These are phyloP conservation scores for Panaeolus papilionaceus DNA, from an alignment of 768 basidiomycete genomes.

Conservation along the genomic window DNA sequence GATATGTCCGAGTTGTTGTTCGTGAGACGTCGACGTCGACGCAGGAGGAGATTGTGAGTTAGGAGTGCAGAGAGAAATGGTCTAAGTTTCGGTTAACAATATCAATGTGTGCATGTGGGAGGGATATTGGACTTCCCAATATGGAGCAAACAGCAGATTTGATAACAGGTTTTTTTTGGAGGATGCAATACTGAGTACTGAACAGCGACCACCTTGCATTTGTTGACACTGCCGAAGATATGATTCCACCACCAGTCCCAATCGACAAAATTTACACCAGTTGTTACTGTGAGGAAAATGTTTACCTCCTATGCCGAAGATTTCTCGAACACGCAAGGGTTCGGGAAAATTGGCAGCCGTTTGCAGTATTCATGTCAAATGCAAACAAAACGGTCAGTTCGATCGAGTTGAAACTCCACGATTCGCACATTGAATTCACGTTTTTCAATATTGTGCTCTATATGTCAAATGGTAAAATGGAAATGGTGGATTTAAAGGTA, in stretches of 20 bases:
- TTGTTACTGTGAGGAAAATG: constrained; percentile 77
- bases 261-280: constrained; percentile 55
- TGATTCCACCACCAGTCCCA: constrained; percentile 42
- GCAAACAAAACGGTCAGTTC: constrained; percentile 55
- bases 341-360: constrained; percentile 51
- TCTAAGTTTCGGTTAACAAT: not conserved
- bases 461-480: not conserved
- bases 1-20: constrained; percentile 10
- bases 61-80: not conserved
- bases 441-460: constrained; percentile 10
- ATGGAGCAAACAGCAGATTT: not conserved
- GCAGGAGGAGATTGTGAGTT: not conserved
- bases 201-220: constrained; percentile 2
- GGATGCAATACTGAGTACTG: not conserved
- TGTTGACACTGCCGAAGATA: not conserved
- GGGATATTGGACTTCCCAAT: constrained; percentile 12
- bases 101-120: not conserved
- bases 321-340: constrained; percentile 42
- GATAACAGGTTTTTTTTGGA: not conserved
- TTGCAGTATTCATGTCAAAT: constrained; percentile 73
- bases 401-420: not conserved
- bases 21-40: not conserved
- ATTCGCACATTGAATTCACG: constrained; percentile 6
- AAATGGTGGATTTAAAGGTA: constrained; percentile 46
- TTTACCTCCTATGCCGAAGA: constrained; percentile 60